Base-by-base conservation (phyloP, 306 rosid species). In the Dalbergia cochinchinensis region DNA sequence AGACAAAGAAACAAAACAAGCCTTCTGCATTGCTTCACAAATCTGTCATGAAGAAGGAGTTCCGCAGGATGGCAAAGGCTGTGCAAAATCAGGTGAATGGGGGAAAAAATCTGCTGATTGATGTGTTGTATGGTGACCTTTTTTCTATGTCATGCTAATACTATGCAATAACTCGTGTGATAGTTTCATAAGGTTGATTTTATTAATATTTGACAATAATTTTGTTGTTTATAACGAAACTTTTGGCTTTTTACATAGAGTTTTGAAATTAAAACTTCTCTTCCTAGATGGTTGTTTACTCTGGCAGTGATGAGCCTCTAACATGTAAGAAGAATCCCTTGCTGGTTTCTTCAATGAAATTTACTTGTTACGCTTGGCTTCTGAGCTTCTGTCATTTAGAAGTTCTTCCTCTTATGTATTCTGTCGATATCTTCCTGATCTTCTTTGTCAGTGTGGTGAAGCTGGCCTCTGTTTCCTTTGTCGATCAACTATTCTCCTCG, bases 1-100 rank as follows among this genome's bases (percentile, higher is more conserved):
- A 95, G 91, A 87, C 97, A 79, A 95, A 87, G 97, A 95, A 93
- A 72, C 97, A 93, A 79, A 95, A 85, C 90, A 95, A 95, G 68
- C 99, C 98, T 1, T 76, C 90, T 22, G 82, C 92, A 16, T 81
- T 87, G 87, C 89, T 91, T 65, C 96, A 95, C 84, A 93, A 87
- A 80, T 92, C 98, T 73, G 84, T 93, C 44, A 81, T 95, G 94
- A 95, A 92, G 65, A 93, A 95, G 78, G 99, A 93, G 80, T 93
- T 95, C 62, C 58, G 85, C 1, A 89, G 92, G 26, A 93, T 93
- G 96, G 97, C 97, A 3, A 89, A 88, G 58, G 94, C 97, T 0
- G 89, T 95, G 4, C 68, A 74, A 3, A 89, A 95, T 80, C 99
- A 95, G 99, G 99, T 95, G 73, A 48, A 11, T 16, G 18, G 11